Conservation (phyloP, 495 filamentous ascomycete genomes). For the Xylaria nigripes region DNA sequence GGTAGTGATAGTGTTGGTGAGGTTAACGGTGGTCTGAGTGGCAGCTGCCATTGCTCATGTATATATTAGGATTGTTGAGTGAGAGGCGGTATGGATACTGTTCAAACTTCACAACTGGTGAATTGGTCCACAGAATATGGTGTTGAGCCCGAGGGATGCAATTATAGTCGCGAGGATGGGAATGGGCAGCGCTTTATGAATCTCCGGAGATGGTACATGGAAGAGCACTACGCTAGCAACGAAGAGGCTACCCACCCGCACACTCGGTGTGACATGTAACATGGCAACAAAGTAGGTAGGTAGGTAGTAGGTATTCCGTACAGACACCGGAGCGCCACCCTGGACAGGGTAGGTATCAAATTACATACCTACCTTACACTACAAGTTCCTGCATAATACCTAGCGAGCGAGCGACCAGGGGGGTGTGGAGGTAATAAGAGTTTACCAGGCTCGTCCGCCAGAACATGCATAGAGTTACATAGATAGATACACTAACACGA, state of each 20-base stretch:
- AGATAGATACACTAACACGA: background rate
- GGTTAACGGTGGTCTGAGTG: constrained; percentile 1
- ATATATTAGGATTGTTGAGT: background rate
- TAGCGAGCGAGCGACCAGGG: constrained; percentile 1
- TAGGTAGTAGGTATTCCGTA: no score
- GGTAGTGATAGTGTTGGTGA: constrained; percentile 1
- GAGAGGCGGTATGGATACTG: background rate
- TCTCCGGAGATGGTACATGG: constrained; percentile 1
- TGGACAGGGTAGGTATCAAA: constrained; percentile 1
- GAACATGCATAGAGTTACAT: background rate
- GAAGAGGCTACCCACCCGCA: background rate
- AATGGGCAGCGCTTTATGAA: constrained; percentile 10
- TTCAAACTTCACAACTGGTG: constrained; percentile 1
- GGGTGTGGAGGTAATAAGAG: constrained; percentile 10
- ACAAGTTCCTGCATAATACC: constrained; percentile 15
- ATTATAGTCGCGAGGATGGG: constrained; percentile 4
- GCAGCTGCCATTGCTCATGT: constrained; percentile 8
- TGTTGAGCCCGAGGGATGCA: constrained; percentile 5
- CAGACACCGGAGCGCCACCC: constrained; percentile 5
- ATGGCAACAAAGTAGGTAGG: no score
- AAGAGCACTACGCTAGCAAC: background rate
- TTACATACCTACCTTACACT: no score
- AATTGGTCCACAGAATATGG: constrained; percentile 2
- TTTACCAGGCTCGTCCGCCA: background rate
- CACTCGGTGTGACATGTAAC: background rate